Percentiles rank a stretch among this genome's conserved stretches.
Evolutionary conservation across 2,329 filamentous ascomycete genomes (phyloP).

Genomic region (Ophiostoma ulmi): DNA sequence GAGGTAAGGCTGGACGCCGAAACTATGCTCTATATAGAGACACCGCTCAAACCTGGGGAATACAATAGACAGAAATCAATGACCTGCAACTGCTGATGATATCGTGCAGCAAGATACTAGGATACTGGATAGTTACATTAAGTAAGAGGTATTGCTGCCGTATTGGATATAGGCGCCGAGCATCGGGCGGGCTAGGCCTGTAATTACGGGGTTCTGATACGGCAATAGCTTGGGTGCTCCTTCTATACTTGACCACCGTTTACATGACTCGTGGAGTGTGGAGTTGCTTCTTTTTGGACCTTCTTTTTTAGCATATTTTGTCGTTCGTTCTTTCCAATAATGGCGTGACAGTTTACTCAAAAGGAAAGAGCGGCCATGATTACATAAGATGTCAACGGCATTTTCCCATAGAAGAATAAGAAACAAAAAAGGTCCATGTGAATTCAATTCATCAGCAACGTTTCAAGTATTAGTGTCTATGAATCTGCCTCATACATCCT

Average conservation of each 20-base stretch:
- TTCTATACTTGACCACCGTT: background rate
- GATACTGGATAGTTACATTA: background rate
- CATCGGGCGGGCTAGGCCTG: conserved; percentile 19
- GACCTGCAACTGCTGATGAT: background rate
- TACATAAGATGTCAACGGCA: background rate
- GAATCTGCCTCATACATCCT: background rate
- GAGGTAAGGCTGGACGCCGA: background rate
- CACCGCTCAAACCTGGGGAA: no score
- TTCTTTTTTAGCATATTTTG: background rate
- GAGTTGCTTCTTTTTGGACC: background rate
- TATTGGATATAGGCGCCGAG: conserved; percentile 20
- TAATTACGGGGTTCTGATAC: conserved; percentile 21
- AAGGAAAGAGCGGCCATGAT: background rate
- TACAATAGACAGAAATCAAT: background rate
- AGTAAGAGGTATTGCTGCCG: background rate
- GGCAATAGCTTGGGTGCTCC: background rate
- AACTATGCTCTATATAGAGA: background rate
- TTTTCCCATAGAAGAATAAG: no score
- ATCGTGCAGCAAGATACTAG: background rate
- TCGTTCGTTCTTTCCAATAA: background rate
- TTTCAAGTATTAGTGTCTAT: background rate
- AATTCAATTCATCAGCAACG: no score
- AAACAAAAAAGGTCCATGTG: no score
- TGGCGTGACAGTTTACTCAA: background rate
- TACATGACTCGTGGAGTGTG: background rate